Evolutionary conservation across 2,329 filamentous ascomycete genomes (phyloP).

Genomic region (Amesomyces nigricolor): DNA sequence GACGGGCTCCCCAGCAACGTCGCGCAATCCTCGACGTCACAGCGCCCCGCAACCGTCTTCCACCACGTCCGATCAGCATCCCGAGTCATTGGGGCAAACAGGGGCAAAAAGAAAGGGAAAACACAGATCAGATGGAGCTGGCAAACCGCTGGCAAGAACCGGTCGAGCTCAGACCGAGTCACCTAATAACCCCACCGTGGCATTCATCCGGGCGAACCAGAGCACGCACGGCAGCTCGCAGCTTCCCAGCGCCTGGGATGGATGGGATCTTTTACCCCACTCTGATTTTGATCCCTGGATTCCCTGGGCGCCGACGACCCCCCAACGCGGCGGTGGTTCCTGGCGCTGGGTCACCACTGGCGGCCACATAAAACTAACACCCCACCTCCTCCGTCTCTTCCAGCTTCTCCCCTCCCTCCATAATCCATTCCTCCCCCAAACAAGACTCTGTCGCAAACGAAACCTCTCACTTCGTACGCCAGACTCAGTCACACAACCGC

Average conservation of each 20-base stretch:
- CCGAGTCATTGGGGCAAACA: constrained; percentile 1
- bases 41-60: constrained; percentile 12
- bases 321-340: constrained; percentile 16
- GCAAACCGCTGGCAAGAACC: constrained; percentile 6
- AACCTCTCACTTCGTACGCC: constrained; percentile 6
- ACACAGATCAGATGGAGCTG: constrained; percentile 5
- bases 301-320: constrained; percentile 16
- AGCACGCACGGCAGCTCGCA: constrained; percentile 14
- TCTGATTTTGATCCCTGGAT: constrained; percentile 15
- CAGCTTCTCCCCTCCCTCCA: constrained; percentile 20
- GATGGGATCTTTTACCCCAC: constrained; percentile 21
- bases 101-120: constrained; percentile 8
- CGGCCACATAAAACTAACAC: constrained; percentile 25
- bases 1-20: constrained; percentile 4
- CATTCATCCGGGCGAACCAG: constrained; percentile 28
- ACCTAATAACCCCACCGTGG: constrained; percentile 19
- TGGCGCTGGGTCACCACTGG: neutral
- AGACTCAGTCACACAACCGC: constrained; percentile 28
- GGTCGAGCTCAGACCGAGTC: constrained; percentile 16
- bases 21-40: constrained; percentile 16
- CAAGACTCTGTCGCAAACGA: constrained; percentile 5
- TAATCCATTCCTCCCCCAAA: constrained; percentile 3
- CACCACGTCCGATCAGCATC: constrained; percentile 7
- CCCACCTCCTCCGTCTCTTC: constrained; percentile 23
- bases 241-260: constrained; percentile 8